These are phyloP conservation scores for Mimosa bimucronata DNA, from an alignment of 306 rosid species.

Conservation along the genomic window DNA sequence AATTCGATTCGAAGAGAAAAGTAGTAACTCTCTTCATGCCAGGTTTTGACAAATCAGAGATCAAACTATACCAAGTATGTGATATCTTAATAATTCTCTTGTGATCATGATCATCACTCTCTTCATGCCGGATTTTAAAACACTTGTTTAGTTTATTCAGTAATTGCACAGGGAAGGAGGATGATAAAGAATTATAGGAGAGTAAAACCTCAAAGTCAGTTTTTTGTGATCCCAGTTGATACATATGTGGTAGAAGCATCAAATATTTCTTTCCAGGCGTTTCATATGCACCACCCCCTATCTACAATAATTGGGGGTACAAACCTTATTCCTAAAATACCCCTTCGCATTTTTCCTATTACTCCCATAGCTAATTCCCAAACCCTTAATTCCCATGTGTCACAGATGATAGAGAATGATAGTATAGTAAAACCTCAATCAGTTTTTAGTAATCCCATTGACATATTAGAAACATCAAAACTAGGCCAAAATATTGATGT, in stretches of 20 bases:
- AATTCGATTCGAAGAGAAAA: constrained; percentile 68
- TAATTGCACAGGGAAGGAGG: background rate
- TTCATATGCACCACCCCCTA: too few relatives aligned
- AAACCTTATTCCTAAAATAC: too few relatives aligned
- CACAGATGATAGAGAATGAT: background rate
- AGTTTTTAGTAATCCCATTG: background rate
- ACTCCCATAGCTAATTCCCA: background rate
- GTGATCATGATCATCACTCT: background rate
- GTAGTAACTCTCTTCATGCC: constrained; percentile 84
- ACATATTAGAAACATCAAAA: background rate
- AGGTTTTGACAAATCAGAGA: constrained; percentile 92
- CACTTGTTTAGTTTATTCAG: background rate
- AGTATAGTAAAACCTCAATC: background rate
- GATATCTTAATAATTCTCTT: background rate
- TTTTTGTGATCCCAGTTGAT: background rate
- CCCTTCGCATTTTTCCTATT: background rate
- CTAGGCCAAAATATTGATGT: background rate
- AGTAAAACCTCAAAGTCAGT: constrained; percentile 7
- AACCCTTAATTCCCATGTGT: background rate
- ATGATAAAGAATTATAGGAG: background rate
- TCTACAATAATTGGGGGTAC: too few relatives aligned
- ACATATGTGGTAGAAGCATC: background rate
- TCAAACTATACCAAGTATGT: constrained; percentile 87
- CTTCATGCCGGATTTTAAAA: background rate
- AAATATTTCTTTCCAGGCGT: background rate